These are phyloP conservation scores for Kwoniella newhampshirensis DNA, from an alignment of 768 basidiomycete genomes.

Conservation along the genomic window DNA sequence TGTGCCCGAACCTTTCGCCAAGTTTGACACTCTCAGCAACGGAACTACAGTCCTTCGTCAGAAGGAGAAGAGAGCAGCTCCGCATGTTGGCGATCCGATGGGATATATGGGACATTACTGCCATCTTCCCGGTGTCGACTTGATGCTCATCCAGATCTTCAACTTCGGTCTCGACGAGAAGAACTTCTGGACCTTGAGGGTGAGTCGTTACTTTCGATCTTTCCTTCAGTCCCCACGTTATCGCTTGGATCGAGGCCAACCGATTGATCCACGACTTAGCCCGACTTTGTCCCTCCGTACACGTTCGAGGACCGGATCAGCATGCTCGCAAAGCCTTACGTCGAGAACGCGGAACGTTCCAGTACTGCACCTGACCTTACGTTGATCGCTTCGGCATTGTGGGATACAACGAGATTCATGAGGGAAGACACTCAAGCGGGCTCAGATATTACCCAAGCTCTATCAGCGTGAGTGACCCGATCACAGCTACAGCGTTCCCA, in stretches of 20 bases:
- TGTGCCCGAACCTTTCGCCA: background rate
- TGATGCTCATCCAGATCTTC: conserved; percentile 38
- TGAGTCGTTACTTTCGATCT: background rate
- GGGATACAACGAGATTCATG: conserved; percentile 33
- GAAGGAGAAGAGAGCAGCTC: conserved; percentile 2
- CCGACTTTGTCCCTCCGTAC: conserved; percentile 17
- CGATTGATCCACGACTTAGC: background rate
- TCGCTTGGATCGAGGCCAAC: background rate
- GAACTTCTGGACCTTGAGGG: conserved; percentile 22
- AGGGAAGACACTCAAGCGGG: conserved; percentile 23
- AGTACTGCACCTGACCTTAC: conserved; percentile 21
- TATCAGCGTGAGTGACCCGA: conserved; percentile 18
- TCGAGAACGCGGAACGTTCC: conserved; percentile 7
- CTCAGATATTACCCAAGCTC: conserved; percentile 6
- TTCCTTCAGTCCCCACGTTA: too few relatives aligned
- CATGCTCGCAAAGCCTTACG: conserved; percentile 16
- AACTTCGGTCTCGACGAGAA: conserved; percentile 39
- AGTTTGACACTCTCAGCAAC: background rate
- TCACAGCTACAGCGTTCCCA: too few relatives aligned
- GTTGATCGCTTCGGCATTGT: conserved; percentile 24
- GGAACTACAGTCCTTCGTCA: background rate
- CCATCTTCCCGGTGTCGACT: conserved; percentile 28
- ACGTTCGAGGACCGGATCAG: conserved; percentile 22
- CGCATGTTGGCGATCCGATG: conserved; percentile 4
- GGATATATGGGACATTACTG: conserved; percentile 27